Evolutionary conservation across 2,329 filamentous ascomycete genomes (phyloP), one percentile per base, ranked within the genome.

Genomic region (Aspergillus pseudoglaucus): DNA sequence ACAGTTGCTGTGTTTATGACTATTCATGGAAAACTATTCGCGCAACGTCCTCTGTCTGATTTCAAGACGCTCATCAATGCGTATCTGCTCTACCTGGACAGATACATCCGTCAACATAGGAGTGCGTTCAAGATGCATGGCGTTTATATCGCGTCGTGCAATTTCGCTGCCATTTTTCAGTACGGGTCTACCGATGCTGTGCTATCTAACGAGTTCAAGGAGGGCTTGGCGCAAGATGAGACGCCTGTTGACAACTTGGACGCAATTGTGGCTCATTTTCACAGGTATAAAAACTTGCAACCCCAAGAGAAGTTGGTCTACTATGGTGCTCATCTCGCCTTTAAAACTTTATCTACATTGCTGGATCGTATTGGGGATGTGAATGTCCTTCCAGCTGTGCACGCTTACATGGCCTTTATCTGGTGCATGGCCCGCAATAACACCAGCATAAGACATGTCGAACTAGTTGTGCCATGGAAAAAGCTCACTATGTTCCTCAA

Each of bases 161-260:
- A 81, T 52, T 71, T 80, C 43, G 73, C 78, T 2, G 72, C 73
- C 2, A 68, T 83, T n/a, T 74, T 83, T 44, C 74, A 78, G 45
- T 81, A 80, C 54, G 80, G 79, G 1, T 58, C 65, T 3, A 56
- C 71, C 5, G 59, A 72, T 2, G 60, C 60, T 44, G 52, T 65
- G 3, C 53, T 66, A 44, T 53, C 54, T 1, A 46, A 46, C 9
- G 60, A 66, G 39, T 61, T 69, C 8, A 52, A 62, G 17, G 52
- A 53, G 42, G 32, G 33, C 12, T 41, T 38, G 47, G 40, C 50
- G 45, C 27, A 55, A 32, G 14, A n/a, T 6, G 49, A 53, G 22
- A 49, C 47, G 17, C 46, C 49, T 23, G 25, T 42, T 23, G 18
- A 30, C 22, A 50, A 57, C 17, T 37, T 56, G 6, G 40, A 48